A percentile compares a stretch with the other conserved stretches of the same genome.
Evolutionary conservation across 257 asterid species (phyloP).

Genomic region (Solanum habrochaites): DNA sequence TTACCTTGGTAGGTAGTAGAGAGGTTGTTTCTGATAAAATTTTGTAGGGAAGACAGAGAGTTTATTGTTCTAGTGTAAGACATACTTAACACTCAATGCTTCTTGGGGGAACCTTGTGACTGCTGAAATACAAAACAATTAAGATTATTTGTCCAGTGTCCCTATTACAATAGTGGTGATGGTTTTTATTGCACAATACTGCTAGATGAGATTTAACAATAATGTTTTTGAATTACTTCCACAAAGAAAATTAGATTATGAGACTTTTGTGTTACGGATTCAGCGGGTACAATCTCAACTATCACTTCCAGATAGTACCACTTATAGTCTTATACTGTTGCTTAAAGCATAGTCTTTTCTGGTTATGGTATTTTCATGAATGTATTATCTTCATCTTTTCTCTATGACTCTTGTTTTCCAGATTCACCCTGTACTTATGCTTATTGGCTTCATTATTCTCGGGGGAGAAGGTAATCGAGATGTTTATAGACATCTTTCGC

Average conservation of each 20-base stretch:
- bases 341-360: background rate
- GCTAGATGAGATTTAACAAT: background rate
- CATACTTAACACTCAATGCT: background rate
- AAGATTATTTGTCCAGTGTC: background rate
- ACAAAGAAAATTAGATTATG: background rate
- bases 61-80: background rate
- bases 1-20: background rate
- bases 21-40: background rate
- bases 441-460: conserved; percentile 59
- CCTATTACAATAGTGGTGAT: background rate
- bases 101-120: background rate
- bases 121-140: background rate
- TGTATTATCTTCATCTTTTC: background rate
- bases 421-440: conserved; percentile 94
- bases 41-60: background rate
- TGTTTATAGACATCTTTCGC: background rate
- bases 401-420: conserved; percentile 16
- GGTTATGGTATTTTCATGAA: background rate
- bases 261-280: background rate
- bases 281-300: background rate
- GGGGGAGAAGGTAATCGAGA: conserved; percentile 84
- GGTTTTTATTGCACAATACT: background rate
- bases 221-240: background rate
- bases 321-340: background rate
- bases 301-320: background rate